Conservation (phyloP, 768 basidiomycete species). For the Lentinula sp. region DNA sequence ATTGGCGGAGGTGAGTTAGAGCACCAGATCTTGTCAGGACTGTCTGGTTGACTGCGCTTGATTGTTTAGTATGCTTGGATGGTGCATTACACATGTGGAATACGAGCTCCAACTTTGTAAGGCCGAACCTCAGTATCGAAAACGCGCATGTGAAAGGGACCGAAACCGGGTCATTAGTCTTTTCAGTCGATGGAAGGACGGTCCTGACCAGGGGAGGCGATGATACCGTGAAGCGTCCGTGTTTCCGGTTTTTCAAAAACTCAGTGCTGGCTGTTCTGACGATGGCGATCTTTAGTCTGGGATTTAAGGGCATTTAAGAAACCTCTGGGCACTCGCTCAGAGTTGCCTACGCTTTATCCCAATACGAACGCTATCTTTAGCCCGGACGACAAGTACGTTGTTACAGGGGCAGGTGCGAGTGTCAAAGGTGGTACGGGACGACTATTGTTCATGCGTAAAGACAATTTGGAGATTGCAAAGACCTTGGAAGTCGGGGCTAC, state of each 20-base stretch:
- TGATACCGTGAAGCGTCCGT: constrained; percentile 91
- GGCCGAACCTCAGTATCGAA: constrained; percentile 83
- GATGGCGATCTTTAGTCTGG: constrained; percentile 62
- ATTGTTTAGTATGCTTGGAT: constrained; percentile 70
- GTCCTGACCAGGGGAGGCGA: constrained; percentile 90
- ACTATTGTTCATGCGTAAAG: constrained; percentile 68
- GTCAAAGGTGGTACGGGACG: constrained; percentile 65
- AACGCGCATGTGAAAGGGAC: constrained; percentile 83
- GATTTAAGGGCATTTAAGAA: constrained; percentile 89
- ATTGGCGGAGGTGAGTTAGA: constrained; percentile 73
- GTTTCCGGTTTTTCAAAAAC: constrained; percentile 3
- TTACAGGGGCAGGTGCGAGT: constrained; percentile 75
- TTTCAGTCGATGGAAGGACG: constrained; percentile 83
- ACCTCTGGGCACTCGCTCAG: constrained; percentile 64
- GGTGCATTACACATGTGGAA: constrained; percentile 94
- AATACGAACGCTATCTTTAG: constrained; percentile 94
- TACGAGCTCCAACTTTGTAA: constrained; percentile 85
- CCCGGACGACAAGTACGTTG: constrained; percentile 84
- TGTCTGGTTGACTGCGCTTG: constrained; percentile 6
- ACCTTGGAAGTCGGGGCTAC: constrained; percentile 64
- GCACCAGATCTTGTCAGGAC: constrained; percentile 2
- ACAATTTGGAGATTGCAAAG: constrained; percentile 63
- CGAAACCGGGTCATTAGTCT: constrained; percentile 82
- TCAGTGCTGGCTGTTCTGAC: neutral
- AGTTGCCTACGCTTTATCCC: constrained; percentile 76